Conservation (phyloP, 352 stramenopile species). For the Phytophthora fragariae region DNA sequence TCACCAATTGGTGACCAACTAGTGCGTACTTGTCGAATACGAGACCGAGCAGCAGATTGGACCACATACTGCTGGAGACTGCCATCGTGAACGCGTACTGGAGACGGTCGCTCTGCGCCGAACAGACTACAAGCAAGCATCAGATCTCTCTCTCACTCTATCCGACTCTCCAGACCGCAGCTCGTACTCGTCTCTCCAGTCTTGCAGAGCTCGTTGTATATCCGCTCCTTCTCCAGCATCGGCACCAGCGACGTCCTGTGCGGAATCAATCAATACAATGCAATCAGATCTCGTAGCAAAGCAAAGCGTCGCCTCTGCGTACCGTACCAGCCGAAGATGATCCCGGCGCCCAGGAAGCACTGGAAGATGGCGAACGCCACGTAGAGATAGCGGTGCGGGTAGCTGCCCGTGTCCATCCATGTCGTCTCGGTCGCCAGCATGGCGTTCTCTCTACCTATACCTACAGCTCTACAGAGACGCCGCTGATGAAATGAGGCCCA, state of each 20-base stretch:
- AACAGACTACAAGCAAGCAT: constrained; percentile 48
- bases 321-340: constrained; percentile 69
- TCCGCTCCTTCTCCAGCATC: constrained; percentile 62
- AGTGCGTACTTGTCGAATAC: constrained; percentile 60
- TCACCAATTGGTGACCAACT: not conserved
- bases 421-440: constrained; percentile 40
- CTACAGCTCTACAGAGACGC: not conserved
- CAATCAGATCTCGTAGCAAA: constrained; percentile 9
- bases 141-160: not conserved
- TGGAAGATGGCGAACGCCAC: constrained; percentile 68
- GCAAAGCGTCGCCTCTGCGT: constrained; percentile 1
- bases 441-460: not conserved
- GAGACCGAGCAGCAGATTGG: constrained; percentile 67
- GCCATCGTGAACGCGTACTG: constrained; percentile 73
- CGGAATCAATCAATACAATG: not conserved
- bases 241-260: constrained; percentile 64
- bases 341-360: constrained; percentile 64
- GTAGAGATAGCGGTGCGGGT: constrained; percentile 50
- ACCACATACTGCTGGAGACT: constrained; percentile 67
- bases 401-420: constrained; percentile 39
- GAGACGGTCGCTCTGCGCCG: constrained; percentile 59
- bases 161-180: not conserved
- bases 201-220: constrained; percentile 66
- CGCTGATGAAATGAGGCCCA: not conserved
- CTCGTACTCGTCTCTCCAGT: constrained; percentile 48